Evolutionary conservation across 768 basidiomycete genomes (phyloP), one percentile per base, ranked within the genome.

Genomic region (Collybiopsis luxurians): DNA sequence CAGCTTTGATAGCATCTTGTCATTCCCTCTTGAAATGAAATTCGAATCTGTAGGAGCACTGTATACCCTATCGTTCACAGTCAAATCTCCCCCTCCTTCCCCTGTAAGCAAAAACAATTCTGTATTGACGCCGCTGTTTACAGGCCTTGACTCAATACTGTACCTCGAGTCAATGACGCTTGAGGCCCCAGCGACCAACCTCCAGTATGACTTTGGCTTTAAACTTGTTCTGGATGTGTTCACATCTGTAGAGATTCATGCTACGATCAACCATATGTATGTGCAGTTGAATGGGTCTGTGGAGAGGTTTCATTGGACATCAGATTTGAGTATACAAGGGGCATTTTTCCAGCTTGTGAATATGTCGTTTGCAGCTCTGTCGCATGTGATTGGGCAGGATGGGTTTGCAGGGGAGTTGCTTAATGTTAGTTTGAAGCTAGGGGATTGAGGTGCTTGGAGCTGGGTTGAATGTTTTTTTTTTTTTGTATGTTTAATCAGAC

Each of bases 281-380:
- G 75, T 70, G 0, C 47, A 65, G 9, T 59, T 75, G 49, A 64
- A 65, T 19, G 69, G 65, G 3, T 60, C 64, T 34, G 52, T 57
- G 26, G 51, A 66, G 47, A 63, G 58, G 15, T 63, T 61, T 23
- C 73, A 66, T 63, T 78, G 75, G 63, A 64, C 59, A 44, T 73
- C 73, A 17, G 63, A 64, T 45, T 52, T 78, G 55, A 67, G 72
- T 56, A 73, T 76, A 13, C 75, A 74, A 74, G 74, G 74, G 11
- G 71, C 70, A 40, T 71, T 71, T 30, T 70, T 75, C 62, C 64
- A 62, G 31, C 60, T 61, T 24, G 73, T 69, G 30, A 77, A 78
- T 55, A 76, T 78, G 73, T 76, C 74, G 2, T 78, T 78, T 53
- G 75, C 75, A 1, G 77, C 77, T 10, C 76, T 75, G 0, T 64